A percentile compares a stretch with the other conserved stretches of the same genome.
phyloP scores from a whole-genome alignment of 2,329 filamentous ascomycete genomes.

The Phyllosticta citrichinensis region DNA sequence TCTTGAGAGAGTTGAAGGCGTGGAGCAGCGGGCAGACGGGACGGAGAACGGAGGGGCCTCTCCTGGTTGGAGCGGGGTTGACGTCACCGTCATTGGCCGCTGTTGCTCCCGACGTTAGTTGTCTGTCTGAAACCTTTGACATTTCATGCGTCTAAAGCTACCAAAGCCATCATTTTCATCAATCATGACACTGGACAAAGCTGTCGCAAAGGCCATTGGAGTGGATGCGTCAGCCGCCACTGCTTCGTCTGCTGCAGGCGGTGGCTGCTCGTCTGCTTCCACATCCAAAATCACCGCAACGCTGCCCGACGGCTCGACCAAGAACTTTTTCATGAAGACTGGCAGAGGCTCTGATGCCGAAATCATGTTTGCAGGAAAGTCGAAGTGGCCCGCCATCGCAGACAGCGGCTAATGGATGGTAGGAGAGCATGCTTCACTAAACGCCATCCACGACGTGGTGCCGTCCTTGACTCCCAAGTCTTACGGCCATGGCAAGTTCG shows the following conservation, averaged over 20 bases:
- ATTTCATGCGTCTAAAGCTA: neutral
- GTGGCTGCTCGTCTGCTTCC: slow-evolving; percentile 53
- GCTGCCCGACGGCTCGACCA: slow-evolving; percentile 38
- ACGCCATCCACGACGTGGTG: slow-evolving; percentile 63
- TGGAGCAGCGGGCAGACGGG: no score
- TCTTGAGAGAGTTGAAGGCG: no score
- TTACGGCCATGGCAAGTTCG: slow-evolving; percentile 57
- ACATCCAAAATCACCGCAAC: slow-evolving; percentile 50
- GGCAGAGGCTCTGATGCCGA: slow-evolving; percentile 49
- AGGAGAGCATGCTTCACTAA: slow-evolving; percentile 77
- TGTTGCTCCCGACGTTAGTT: neutral
- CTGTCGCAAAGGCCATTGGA: slow-evolving; percentile 50
- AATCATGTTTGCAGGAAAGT: slow-evolving; percentile 59
- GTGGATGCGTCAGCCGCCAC: slow-evolving; percentile 46
- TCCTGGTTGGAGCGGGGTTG: no score
- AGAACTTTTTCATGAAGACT: slow-evolving; percentile 63
- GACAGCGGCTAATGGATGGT: slow-evolving; percentile 10
- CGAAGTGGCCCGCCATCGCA: neutral
- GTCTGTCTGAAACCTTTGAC: neutral
- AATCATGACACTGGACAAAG: slow-evolving; percentile 48
- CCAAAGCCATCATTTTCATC: neutral
- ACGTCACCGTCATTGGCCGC: neutral
- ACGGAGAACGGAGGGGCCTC: no score
- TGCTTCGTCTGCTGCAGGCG: slow-evolving; percentile 53
- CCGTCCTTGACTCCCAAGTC: slow-evolving; percentile 68